Evolutionary conservation across 306 rosid species (phyloP).

Genomic region (Prinsepia uniflora): DNA sequence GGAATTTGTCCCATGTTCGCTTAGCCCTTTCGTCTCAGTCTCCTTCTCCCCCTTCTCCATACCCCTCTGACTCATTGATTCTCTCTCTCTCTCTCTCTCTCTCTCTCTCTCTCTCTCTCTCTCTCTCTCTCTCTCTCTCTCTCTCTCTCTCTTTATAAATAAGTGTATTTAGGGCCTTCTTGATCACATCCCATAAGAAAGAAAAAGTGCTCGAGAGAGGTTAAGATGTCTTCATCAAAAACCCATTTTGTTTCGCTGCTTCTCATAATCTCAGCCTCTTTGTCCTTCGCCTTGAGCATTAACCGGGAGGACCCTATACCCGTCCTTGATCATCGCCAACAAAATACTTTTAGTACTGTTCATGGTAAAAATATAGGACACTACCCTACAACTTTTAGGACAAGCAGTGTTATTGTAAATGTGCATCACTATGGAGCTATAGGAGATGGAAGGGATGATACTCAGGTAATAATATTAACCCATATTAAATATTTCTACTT

Average conservation of each 20-base stretch:
- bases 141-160: neutral
- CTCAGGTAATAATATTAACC: conserved; percentile 42
- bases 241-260: conserved; percentile 9
- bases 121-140: conserved; percentile 4
- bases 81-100: no score
- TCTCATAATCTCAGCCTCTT: conserved; percentile 27
- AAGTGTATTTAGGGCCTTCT: neutral
- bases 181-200: neutral
- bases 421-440: conserved; percentile 64
- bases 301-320: conserved; percentile 1
- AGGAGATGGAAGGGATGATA: conserved; percentile 46
- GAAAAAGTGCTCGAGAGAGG: neutral
- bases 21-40: conserved; percentile 29
- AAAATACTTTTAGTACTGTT: neutral
- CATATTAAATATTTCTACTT: neutral
- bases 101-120: no score
- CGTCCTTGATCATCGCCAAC: conserved; percentile 12
- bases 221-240: conserved; percentile 1
- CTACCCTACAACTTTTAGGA: conserved; percentile 2
- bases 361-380: neutral
- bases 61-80: conserved; percentile 16
- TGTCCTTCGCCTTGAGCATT: conserved; percentile 31
- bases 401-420: conserved; percentile 17
- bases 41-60: conserved; percentile 14
- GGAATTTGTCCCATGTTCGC: conserved; percentile 3